Base-by-base conservation (phyloP, 2,329 filamentous ascomycete genomes). In the Phialocephala subalpina region DNA sequence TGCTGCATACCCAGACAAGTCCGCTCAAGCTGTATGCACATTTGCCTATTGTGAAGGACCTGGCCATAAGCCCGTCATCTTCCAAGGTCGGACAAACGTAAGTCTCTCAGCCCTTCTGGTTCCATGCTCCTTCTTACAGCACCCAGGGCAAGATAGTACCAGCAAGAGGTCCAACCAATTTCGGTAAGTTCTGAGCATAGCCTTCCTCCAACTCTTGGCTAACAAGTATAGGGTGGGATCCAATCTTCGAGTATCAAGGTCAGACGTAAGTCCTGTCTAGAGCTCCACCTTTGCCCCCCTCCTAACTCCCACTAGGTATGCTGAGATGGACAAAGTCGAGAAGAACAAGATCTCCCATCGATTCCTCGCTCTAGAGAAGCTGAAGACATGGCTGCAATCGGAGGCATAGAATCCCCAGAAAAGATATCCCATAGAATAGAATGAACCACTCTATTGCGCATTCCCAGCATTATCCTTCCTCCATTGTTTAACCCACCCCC, bases 261-360 rank as follows among this genome's bases (percentile, higher is more conserved):
- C 83, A 93, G 80, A 99, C 96, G 82, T 77, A 71, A 67, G 70
- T 65, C 55, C 47, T 35, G 6, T 45, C 22, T 20, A n/a, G 33
- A 58, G 42, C 60, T 52, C 45, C 40, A 38, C 20, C 16, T n/a
- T 35, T n/a, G 27, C 6, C 27, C n/a, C 18, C 38, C 33, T 20
- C 52, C 69, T 73, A n/a, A 71, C 59, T 29, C 36, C 38, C n/a
- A 69, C 53, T n/a, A 91, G 88, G 2, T 91, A 97, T 77, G 96
- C 96, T 33, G 96, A 99, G 82, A 99, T 99, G 96, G 91, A 93
- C 60, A 94, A 92, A 79, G 81, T 78, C 11, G 87, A 89, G 77
- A 97, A 97, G 88, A 99, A 98, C 82, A 88, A 89, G 76, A 93
- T 99, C 75, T 97, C 94, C 29, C 96, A 99, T 81, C 91, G 96